Percentiles rank a stretch among this genome's conserved stretches.
Evolutionary conservation across 2,329 filamentous ascomycete genomes (phyloP).

Genomic region (Tolypocladium guangdongense): DNA sequence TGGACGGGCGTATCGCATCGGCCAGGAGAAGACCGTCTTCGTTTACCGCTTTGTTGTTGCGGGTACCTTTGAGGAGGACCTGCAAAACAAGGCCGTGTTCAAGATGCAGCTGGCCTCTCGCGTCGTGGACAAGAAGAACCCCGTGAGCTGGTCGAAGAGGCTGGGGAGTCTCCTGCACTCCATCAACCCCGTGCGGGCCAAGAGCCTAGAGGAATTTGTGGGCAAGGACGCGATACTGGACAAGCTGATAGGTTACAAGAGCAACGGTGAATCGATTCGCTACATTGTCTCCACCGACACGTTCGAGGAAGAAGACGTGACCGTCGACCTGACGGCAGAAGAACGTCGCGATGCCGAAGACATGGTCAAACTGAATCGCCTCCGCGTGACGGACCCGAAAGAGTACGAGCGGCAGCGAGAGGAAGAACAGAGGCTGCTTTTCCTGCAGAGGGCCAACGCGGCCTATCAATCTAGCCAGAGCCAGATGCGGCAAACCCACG

Average conservation of each 20-base stretch:
- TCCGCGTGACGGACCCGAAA: constrained; percentile 21
- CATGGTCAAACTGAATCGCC: constrained; percentile 20
- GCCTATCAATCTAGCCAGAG: not conserved
- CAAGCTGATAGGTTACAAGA: constrained; percentile 27
- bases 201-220: constrained; percentile 39
- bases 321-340: constrained; percentile 42
- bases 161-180: constrained; percentile 46
- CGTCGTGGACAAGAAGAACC: constrained; percentile 76
- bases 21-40: constrained; percentile 68
- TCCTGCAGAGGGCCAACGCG: not conserved
- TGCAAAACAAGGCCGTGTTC: constrained; percentile 68
- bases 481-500: not conserved
- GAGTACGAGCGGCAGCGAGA: constrained; percentile 15
- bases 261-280: constrained; percentile 30
- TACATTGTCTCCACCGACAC: constrained; percentile 58
- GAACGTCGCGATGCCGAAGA: constrained; percentile 45
- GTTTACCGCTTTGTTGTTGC: constrained; percentile 74
- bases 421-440: constrained; percentile 1
- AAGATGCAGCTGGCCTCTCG: constrained; percentile 71
- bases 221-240: constrained; percentile 56
- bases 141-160: constrained; percentile 52
- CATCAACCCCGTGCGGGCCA: constrained; percentile 38
- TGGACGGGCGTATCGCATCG: constrained; percentile 75
- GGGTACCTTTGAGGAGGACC: constrained; percentile 66
- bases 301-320: constrained; percentile 58